Evolutionary conservation across 345 rosid genomes (phyloP).

Genomic region (Moricandia moricandioides): DNA sequence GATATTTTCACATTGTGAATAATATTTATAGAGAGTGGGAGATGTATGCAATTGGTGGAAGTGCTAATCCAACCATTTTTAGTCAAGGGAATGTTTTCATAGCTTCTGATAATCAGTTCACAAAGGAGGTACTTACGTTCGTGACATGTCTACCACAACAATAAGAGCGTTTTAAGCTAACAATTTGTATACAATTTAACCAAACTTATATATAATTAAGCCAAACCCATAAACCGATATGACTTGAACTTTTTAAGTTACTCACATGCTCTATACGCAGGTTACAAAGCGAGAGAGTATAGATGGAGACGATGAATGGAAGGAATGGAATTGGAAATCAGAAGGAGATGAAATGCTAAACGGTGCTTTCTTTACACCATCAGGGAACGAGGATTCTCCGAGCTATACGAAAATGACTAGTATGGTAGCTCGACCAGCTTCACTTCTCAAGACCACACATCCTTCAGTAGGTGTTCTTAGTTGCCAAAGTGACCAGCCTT

Average conservation of each 20-base stretch:
- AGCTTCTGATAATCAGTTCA: slow-evolving; percentile 42
- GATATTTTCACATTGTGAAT: slow-evolving; percentile 68
- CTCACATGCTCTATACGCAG: slow-evolving; percentile 29
- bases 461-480: slow-evolving; percentile 48
- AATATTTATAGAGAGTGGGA: slow-evolving; percentile 59
- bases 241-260: background rate
- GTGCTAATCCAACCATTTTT: slow-evolving; percentile 70
- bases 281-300: slow-evolving; percentile 54
- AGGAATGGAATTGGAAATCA: slow-evolving; percentile 71
- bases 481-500: slow-evolving; percentile 47
- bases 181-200: no score
- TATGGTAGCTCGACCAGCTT: slow-evolving; percentile 64
- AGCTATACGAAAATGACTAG: slow-evolving; percentile 59
- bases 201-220: background rate
- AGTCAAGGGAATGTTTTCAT: slow-evolving; percentile 67
- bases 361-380: slow-evolving; percentile 59
- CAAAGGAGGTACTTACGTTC: slow-evolving; percentile 52
- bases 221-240: background rate
- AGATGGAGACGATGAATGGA: slow-evolving; percentile 43
- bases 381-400: slow-evolving; percentile 48
- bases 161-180: background rate
- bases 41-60: slow-evolving; percentile 72
- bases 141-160: background rate
- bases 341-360: slow-evolving; percentile 60
- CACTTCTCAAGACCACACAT: slow-evolving; percentile 39